Conservation (phyloP, 805 yeast species). For the Komagataella pastoris region DNA sequence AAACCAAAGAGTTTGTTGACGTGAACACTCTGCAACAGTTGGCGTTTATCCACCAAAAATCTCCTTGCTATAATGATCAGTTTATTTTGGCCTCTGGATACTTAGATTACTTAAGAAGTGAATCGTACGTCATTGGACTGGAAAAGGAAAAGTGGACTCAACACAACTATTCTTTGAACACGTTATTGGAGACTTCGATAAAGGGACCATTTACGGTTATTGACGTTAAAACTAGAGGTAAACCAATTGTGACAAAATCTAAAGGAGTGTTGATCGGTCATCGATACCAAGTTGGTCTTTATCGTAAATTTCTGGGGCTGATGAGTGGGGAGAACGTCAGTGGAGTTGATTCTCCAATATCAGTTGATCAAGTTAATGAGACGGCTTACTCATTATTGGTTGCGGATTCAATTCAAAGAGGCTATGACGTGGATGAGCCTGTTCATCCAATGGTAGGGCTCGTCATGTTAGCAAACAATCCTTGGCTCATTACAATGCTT, state of each 20-base stretch:
- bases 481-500: conserved; percentile 11
- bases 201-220: conserved; percentile 24
- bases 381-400: conserved; percentile 26
- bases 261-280: conserved; percentile 33
- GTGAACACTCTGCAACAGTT: conserved; percentile 1
- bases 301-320: conserved; percentile 32
- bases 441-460: conserved; percentile 27
- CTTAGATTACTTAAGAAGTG: conserved; percentile 33
- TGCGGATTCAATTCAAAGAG: conserved; percentile 32
- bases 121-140: conserved; percentile 6
- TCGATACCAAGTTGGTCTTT: conserved; percentile 48
- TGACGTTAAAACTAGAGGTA: conserved; percentile 53
- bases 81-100: conserved; percentile 48
- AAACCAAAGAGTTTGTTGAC: conserved; percentile 5
- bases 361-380: conserved; percentile 7
- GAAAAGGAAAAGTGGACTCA: conserved; percentile 7
- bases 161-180: background rate
- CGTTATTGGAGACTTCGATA: conserved; percentile 1
- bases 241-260: conserved; percentile 31
- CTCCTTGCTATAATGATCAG: conserved; percentile 7
- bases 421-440: conserved; percentile 33
- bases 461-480: conserved; percentile 22
- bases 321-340: conserved; percentile 13
- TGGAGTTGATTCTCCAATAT: background rate
- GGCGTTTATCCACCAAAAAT: conserved; percentile 1